Evolutionary conservation across 2,329 filamentous ascomycete species (phyloP).

Genomic region (Purpureocillium lavendulum): DNA sequence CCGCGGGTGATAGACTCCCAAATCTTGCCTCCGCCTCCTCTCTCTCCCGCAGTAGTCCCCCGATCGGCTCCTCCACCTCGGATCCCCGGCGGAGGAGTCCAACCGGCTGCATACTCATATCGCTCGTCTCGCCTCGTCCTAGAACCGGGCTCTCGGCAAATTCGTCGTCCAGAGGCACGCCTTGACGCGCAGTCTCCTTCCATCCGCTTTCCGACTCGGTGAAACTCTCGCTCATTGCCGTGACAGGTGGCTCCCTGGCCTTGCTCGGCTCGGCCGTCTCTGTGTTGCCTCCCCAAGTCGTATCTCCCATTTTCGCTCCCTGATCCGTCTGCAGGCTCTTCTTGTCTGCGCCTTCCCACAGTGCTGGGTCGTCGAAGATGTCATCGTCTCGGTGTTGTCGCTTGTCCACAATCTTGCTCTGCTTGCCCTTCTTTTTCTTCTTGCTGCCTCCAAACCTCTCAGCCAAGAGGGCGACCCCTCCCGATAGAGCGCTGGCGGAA

Average conservation of each 20-base stretch:
- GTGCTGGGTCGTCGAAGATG: slow-evolving; percentile 33
- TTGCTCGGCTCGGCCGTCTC: neutral
- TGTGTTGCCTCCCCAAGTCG: slow-evolving; percentile 19
- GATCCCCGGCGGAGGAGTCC: slow-evolving; percentile 22
- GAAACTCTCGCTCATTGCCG: slow-evolving; percentile 9
- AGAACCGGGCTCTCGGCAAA: slow-evolving; percentile 29
- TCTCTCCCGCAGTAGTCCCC: slow-evolving; percentile 22
- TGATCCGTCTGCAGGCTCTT: slow-evolving; percentile 18
- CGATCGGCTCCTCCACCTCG: slow-evolving; percentile 18
- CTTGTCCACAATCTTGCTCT: slow-evolving; percentile 31
- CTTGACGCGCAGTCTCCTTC: slow-evolving; percentile 15
- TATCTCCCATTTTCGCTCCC: slow-evolving; percentile 9
- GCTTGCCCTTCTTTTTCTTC: slow-evolving; percentile 13
- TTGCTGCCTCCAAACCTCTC: slow-evolving; percentile 23
- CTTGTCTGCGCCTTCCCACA: slow-evolving; percentile 35
- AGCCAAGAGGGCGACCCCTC: slow-evolving; percentile 24
- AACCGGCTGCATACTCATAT: slow-evolving; percentile 10
- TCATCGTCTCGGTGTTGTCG: slow-evolving; percentile 29
- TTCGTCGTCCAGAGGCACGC: slow-evolving; percentile 15
- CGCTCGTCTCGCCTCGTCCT: slow-evolving; percentile 17
- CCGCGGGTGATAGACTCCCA: slow-evolving; percentile 14
- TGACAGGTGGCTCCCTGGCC: slow-evolving; percentile 8
- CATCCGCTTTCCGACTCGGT: slow-evolving; percentile 12
- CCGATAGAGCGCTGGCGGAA: slow-evolving; percentile 8
- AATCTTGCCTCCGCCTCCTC: slow-evolving; percentile 13